Base-by-base conservation (phyloP, 2,329 filamentous ascomycete genomes). In the Hymenoscyphus fructigenus region DNA sequence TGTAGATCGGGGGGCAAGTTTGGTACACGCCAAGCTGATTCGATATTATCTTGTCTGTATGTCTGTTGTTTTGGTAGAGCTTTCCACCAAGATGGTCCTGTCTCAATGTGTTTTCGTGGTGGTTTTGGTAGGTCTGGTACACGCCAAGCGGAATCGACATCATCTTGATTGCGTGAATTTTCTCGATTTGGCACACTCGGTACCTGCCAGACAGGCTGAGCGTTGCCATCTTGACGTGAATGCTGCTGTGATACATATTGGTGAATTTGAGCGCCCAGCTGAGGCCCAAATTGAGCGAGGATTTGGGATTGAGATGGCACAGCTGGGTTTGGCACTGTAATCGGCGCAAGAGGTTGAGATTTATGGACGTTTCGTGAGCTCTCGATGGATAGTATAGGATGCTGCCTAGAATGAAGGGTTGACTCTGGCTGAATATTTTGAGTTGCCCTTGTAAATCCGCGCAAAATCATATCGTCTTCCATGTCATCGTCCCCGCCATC, bases 401-500 rank as follows among this genome's bases (percentile, higher is more conserved):
- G 44, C n/a, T n/a, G 38, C n/a, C 32, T 38, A 47, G 50, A 60
- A 38, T 61, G 17, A 20, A 68, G 36, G 57, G 65, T 57, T 14
- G 66, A 64, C 20, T 63, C 59, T 57, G 63, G 62, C 60, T 71
- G 67, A 47, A 69, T 44, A 36, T 68, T 67, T 26, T 64, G 68
- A 29, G 66, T 70, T n/a, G 68, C 69, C 44, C 66, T 66, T 5
- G 69, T 64, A 61, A 73, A 73, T 1, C 74, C 74, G 10, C 73
- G 72, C 58, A 76, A 61, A 60, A 76, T 75, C 58, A 75, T 59
- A 59, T 76, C 72, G 53, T 75, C 74, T 59, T 75, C 74, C 65
- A 73, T 70, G 34, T 72, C 73, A n/a, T 71, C 70, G 28, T 71
- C 69, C 55, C 63, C 47, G 64, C 66, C 66, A 67, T 67, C 64